A percentile compares a stretch with the other conserved stretches of the same genome.
These are phyloP conservation scores for Metschnikowia koreensis DNA, from an alignment of 805 yeast genomes.

Conservation along the genomic window DNA sequence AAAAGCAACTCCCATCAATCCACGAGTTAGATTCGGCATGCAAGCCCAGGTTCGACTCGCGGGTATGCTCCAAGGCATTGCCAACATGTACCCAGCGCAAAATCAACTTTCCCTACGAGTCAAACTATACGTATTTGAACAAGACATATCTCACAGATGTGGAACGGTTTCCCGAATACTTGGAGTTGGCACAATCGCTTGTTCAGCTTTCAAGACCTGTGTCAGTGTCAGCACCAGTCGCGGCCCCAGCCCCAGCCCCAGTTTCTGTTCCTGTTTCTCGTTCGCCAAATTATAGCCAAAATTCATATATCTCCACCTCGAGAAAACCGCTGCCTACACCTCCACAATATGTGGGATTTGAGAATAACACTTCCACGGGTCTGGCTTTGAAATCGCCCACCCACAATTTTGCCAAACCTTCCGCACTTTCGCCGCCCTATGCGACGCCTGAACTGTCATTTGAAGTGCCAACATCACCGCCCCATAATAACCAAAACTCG, in stretches of 20 bases:
- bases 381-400: background rate
- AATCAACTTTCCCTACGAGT: slow-evolving; percentile 52
- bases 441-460: background rate
- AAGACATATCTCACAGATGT: slow-evolving; percentile 50
- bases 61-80: slow-evolving; percentile 29
- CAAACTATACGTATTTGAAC: slow-evolving; percentile 50
- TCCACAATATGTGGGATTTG: too few species aligned
- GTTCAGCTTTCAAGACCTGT: slow-evolving; percentile 31
- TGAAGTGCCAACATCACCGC: background rate
- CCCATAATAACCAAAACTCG: background rate
- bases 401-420: background rate
- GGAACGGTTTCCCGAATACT: slow-evolving; percentile 46
- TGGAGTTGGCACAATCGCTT: slow-evolving; percentile 46
- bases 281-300: too few species aligned
- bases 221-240: background rate
- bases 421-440: background rate
- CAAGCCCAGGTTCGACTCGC: slow-evolving; percentile 40
- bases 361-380: background rate
- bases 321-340: too few species aligned
- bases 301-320: too few species aligned
- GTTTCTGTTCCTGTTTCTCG: background rate
- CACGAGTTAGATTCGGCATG: slow-evolving; percentile 10
- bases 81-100: slow-evolving; percentile 28
- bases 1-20: slow-evolving; percentile 13
- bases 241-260: background rate